Base-by-base conservation (phyloP, 148 eudicot genomes). In the Chenopodium quinoa region DNA sequence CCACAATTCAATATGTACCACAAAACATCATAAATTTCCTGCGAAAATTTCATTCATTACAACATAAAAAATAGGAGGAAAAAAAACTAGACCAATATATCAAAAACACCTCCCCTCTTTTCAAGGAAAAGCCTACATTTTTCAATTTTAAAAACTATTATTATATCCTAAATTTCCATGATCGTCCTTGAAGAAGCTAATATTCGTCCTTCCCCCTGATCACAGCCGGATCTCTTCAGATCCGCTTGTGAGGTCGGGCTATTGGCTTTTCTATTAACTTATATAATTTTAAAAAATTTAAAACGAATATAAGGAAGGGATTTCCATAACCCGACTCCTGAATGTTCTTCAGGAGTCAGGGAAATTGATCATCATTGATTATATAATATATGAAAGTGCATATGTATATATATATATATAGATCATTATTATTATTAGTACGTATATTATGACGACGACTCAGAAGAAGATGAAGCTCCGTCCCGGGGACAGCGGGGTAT, bases 381-480 rank as follows among this genome's bases (percentile, higher is more conserved):
- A 56, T n/a, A n/a, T 5, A 71, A 71, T 9, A 37, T 71, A 5
- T 7, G 22, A 1, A 56, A 56, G 17, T 40, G 27, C 27, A 34
- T 34, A 34, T 34, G 5, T 34, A 40, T 40, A 40, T 40, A 40
- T n/a, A n/a, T n/a, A n/a, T 40, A 40, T 40, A 40, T 40, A 40
- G 44, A 40, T 29, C 0, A 12, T 40, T 2, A 69, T 71, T 71
- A 29, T 16, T 19, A 71, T 19, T 2, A 7, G 17, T 32, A 4
- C 2, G 1, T 32, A 69, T 0, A 46, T 47, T 48, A 84, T 70
- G 81, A 23, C 25, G 25, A 23, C 25, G 25, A 52, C 73, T 1
- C 83, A 65, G n/a, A 78, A 60, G 22, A 79, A 78, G 29, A 85
- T 85, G 2, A 47, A 81, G 0, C 29, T 85, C 50, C 63, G 84